A percentile compares a stretch with the other conserved stretches of the same genome.
Conservation (phyloP, 306 rosid species). For the Oemleria cerasiformis region DNA sequence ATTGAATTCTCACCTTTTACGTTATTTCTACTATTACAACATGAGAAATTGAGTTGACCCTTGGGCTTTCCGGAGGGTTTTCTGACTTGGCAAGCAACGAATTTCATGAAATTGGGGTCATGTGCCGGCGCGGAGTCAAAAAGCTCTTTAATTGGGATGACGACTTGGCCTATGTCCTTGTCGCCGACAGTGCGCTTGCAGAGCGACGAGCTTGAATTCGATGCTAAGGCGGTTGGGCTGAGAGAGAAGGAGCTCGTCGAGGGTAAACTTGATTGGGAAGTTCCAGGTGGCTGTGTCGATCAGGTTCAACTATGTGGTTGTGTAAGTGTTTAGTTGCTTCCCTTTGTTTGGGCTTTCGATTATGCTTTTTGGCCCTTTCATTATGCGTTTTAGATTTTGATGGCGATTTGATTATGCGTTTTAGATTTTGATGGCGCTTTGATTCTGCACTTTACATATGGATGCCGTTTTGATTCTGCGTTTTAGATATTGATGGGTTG, state of each 20-base stretch:
- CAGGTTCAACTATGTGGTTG: neutral
- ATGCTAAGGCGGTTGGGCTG: conserved; percentile 46
- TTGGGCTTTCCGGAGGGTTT: conserved; percentile 51
- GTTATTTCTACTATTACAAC: no score
- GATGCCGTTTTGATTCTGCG: no score
- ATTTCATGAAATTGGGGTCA: conserved; percentile 24
- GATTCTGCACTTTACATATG: neutral
- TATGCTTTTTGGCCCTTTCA: no score
- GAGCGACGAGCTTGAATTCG: conserved; percentile 38
- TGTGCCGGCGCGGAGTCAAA: conserved; percentile 34
- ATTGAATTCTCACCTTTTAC: conserved; percentile 17
- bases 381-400: no score
- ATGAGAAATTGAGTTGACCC: conserved; percentile 54
- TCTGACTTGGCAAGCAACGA: conserved; percentile 52
- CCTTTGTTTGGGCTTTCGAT: neutral
- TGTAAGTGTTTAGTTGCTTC: neutral
- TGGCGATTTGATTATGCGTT: neutral
- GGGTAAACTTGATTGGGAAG: conserved; percentile 38
- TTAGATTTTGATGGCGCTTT: neutral
- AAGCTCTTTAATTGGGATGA: conserved; percentile 57
- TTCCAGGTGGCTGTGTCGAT: conserved; percentile 37
- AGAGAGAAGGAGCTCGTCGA: conserved; percentile 39
- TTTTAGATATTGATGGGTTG: neutral
- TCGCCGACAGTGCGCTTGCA: conserved; percentile 50
- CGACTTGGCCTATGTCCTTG: conserved; percentile 51